Evolutionary conservation across 257 asterid species (phyloP), one percentile per base, ranked within the genome.

Genomic region (Przewalskia tangutica): DNA sequence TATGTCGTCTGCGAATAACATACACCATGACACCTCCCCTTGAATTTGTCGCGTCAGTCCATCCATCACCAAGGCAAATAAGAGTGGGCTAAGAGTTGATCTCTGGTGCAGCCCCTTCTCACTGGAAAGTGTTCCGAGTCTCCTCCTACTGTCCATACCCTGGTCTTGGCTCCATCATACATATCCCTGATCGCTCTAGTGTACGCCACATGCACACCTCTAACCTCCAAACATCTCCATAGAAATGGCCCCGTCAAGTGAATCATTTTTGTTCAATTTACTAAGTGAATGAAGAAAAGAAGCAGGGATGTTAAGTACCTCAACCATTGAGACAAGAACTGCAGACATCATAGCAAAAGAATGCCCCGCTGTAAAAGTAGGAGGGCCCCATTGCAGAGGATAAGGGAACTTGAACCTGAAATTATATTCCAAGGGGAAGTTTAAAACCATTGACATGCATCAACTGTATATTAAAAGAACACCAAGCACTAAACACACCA

Each of bases 361-460:
- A 82, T 96, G 99, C 53, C 99, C 98, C 10, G 95, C 98, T 1
- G 94, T 86, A 77, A 96, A 96, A 10, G 99, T 96, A 75, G 99
- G 99, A 2, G 98, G 90, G 10, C 99, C 99, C 99, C 99, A 96
- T 80, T 96, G 99, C 85, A 96, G 89, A 60, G 99, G 99, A 84
- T 96, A 96, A 0, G 99, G 99, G 82, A 96, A 92, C 82, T 87
- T 94, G 89, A 96, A 92, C 99, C 99, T 95, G 88, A 59, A 82
- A 84, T 62, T 81, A 44, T 50, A 46, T 32, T 64, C 20, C 18
- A 82, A 80, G 54, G 8, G 65, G 14, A 83, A 53, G 48, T 79
- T 84, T 38, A 83, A 60, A 55, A 63, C 65, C 58, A 68, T 60
- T 71, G 5, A 6, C 48, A 54, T 7, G 38, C 23, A 76, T 38